phyloP scores from a whole-genome alignment of 768 basidiomycete species.

The Lepiota venenata region DNA sequence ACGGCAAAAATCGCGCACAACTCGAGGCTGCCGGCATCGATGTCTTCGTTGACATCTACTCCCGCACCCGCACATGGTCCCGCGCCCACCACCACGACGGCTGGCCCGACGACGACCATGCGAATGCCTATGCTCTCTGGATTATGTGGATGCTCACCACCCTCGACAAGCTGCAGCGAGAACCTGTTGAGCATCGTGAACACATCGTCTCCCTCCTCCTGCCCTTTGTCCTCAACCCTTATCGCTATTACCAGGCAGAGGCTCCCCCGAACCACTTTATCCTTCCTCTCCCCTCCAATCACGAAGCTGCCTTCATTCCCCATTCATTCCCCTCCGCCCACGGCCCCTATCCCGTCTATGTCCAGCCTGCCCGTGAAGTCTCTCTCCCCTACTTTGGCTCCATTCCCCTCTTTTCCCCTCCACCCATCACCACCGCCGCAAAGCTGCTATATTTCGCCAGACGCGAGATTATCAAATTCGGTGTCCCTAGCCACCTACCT shows the following conservation, averaged over 20 bases:
- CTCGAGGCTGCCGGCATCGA: slow-evolving; percentile 51
- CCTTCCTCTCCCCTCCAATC: slow-evolving; percentile 35
- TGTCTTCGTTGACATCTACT: slow-evolving; percentile 39
- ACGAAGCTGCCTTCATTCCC: not conserved
- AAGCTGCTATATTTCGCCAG: slow-evolving; percentile 62
- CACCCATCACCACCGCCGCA: slow-evolving; percentile 54
- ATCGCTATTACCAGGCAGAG: slow-evolving; percentile 43
- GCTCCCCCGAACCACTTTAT: slow-evolving; percentile 61
- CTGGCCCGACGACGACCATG: slow-evolving; percentile 53
- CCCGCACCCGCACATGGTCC: slow-evolving; percentile 46
- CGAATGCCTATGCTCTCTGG: slow-evolving; percentile 57
- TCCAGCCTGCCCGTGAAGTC: slow-evolving; percentile 36
- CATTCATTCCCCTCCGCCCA: slow-evolving; percentile 12
- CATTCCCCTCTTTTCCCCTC: slow-evolving; percentile 19
- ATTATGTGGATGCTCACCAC: slow-evolving; percentile 55
- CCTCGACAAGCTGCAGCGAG: slow-evolving; percentile 24
- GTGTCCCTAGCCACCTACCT: slow-evolving; percentile 36
- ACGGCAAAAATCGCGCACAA: slow-evolving; percentile 59
- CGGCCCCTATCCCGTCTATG: slow-evolving; percentile 16
- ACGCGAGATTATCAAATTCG: slow-evolving; percentile 45
- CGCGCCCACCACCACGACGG: slow-evolving; percentile 31
- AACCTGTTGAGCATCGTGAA: slow-evolving; percentile 23
- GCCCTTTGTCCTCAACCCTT: slow-evolving; percentile 39
- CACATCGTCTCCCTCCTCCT: slow-evolving; percentile 25
- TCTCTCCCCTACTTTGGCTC: slow-evolving; percentile 33